Conservation (phyloP, 345 rosid species). For the Linum usitatissimum region DNA sequence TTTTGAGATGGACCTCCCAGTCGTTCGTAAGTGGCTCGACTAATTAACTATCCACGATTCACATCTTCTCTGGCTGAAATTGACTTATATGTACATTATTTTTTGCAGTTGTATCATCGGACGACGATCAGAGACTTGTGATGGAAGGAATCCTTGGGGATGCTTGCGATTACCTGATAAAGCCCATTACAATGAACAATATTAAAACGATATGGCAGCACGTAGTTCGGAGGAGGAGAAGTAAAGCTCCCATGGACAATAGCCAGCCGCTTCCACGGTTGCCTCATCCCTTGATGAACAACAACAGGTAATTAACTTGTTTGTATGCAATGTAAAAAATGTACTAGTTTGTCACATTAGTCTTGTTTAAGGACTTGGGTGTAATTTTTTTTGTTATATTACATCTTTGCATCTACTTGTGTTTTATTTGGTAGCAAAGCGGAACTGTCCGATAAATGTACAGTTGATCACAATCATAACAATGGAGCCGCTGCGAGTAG, state of each 20-base stretch:
- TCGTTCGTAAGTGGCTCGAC: constrained; percentile 20
- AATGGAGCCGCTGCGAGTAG: no score
- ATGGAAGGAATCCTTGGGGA: constrained; percentile 16
- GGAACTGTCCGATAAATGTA: no score
- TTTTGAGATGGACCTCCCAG: constrained; percentile 17
- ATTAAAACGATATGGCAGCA: constrained; percentile 26
- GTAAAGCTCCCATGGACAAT: not conserved
- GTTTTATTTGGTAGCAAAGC: no score
- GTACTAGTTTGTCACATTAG: no score
- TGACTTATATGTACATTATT: not conserved
- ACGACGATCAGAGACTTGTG: constrained; percentile 15
- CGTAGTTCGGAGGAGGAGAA: constrained; percentile 17
- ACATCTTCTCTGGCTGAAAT: no score
- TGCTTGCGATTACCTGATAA: constrained; percentile 27
- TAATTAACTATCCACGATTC: not conserved
- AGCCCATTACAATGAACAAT: constrained; percentile 19
- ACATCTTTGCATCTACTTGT: no score
- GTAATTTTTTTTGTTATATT: no score
- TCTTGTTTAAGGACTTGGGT: no score
- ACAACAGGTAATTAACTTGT: not conserved
- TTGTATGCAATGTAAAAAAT: no score
- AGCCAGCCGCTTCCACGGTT: not conserved
- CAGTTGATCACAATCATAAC: no score
- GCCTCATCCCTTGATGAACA: not conserved
- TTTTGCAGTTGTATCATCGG: constrained; percentile 20